phyloP scores from a whole-genome alignment of 306 rosid species.

The Prunus kanzakura region DNA sequence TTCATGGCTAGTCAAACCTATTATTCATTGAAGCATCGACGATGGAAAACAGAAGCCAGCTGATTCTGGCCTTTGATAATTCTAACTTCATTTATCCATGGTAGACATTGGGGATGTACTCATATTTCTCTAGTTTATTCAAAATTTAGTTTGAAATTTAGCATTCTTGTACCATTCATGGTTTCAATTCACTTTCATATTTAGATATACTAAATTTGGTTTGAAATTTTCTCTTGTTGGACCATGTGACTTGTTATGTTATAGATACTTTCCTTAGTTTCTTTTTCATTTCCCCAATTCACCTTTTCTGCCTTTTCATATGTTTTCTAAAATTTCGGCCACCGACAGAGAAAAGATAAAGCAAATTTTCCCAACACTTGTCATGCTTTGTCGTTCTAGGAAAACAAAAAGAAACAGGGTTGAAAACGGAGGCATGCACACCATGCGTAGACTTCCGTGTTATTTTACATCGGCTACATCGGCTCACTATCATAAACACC shows the following conservation, averaged over 20 bases:
- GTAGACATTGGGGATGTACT: slow-evolving; percentile 42
- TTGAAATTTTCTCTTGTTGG: background rate
- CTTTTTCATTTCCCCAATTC: background rate
- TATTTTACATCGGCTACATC: too few relatives aligned
- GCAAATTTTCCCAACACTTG: background rate
- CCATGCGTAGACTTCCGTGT: background rate
- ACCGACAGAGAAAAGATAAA: background rate
- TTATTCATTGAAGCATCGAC: slow-evolving; percentile 41
- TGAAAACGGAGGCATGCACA: background rate
- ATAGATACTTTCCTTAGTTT: background rate
- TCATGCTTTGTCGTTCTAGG: background rate
- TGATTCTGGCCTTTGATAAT: slow-evolving; percentile 34
- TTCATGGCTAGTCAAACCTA: slow-evolving; percentile 41
- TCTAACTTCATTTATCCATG: slow-evolving; percentile 42
- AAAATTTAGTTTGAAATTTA: slow-evolving; percentile 32
- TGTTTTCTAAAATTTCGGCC: background rate
- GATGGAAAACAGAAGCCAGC: slow-evolving; percentile 38
- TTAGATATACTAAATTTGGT: background rate
- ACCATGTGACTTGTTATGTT: slow-evolving; percentile 2
- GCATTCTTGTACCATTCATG: slow-evolving; percentile 8
- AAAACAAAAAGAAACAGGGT: background rate
- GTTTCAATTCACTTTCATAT: slow-evolving; percentile 2
- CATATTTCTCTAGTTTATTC: slow-evolving; percentile 44
- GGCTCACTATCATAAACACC: too few relatives aligned
- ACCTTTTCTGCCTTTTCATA: background rate